Evolutionary conservation across 2,329 filamentous ascomycete genomes (phyloP).

Genomic region (Stemphylium beticola): DNA sequence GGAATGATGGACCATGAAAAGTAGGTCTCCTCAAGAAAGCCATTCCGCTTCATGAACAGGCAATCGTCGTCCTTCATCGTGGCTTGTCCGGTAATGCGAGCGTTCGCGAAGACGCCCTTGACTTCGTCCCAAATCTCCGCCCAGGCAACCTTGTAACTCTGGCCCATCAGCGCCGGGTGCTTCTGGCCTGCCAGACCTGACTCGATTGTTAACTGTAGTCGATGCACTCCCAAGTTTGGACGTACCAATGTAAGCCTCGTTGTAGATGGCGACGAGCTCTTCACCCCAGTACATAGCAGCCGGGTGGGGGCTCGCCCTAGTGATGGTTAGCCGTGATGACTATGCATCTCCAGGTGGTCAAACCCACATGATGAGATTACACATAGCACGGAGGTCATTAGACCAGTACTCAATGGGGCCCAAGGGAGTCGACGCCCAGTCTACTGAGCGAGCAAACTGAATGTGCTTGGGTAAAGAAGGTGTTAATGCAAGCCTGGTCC

Average conservation of each 20-base stretch:
- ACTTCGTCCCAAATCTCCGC: slow-evolving; percentile 76
- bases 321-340: slow-evolving; percentile 5
- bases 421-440: slow-evolving; percentile 76
- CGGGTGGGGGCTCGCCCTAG: slow-evolving; percentile 55
- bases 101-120: slow-evolving; percentile 70
- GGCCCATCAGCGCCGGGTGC: slow-evolving; percentile 77
- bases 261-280: slow-evolving; percentile 72
- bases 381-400: slow-evolving; percentile 75
- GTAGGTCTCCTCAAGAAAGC: slow-evolving; percentile 78
- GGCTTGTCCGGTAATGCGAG: slow-evolving; percentile 73
- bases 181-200: slow-evolving; percentile 72
- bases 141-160: slow-evolving; percentile 72
- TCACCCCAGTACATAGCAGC: slow-evolving; percentile 81
- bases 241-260: slow-evolving; percentile 67
- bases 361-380: slow-evolving; percentile 74
- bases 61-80: slow-evolving; percentile 86
- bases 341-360: background rate
- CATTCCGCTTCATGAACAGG: slow-evolving; percentile 72
- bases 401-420: slow-evolving; percentile 79
- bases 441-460: slow-evolving; percentile 71
- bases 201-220: slow-evolving; percentile 3
- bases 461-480: slow-evolving; percentile 72
- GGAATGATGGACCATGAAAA: slow-evolving; percentile 86
- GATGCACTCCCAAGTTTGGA: background rate
- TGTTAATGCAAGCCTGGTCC: slow-evolving; percentile 73